phyloP scores from a whole-genome alignment of 2,329 filamentous ascomycete species.

The Myotisia sp. region DNA sequence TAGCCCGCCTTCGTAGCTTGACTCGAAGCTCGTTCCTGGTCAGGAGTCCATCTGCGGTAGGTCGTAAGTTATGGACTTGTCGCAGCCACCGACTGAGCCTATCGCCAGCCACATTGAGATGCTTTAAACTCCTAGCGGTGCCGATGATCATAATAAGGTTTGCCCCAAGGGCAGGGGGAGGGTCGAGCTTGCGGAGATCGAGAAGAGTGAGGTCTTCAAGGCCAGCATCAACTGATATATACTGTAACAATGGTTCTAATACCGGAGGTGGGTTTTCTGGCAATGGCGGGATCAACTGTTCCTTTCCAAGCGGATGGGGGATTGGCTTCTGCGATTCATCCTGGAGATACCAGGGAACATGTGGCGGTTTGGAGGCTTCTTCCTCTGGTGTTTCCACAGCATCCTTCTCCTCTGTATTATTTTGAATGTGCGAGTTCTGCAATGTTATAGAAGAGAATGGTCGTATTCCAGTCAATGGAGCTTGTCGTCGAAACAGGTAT shows the following conservation, averaged over 20 bases:
- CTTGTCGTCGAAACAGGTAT: background rate
- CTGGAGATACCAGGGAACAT: constrained; percentile 74
- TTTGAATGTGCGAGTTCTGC: background rate
- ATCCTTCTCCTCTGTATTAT: background rate
- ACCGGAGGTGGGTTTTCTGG: constrained; percentile 58
- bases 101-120: constrained; percentile 81
- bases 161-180: constrained; percentile 71
- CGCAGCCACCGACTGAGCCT: constrained; percentile 78
- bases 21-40: constrained; percentile 84
- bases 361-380: constrained; percentile 7
- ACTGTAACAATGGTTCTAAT: constrained; percentile 57
- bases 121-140: constrained; percentile 80
- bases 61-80: constrained; percentile 54
- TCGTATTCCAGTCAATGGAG: background rate
- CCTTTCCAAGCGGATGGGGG: constrained; percentile 32
- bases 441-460: background rate
- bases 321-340: constrained; percentile 39
- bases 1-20: constrained; percentile 65
- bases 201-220: constrained; percentile 67
- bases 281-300: constrained; percentile 47
- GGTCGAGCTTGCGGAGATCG: constrained; percentile 72
- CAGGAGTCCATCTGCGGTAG: constrained; percentile 73
- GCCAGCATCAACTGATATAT: constrained; percentile 70
- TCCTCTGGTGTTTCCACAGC: constrained; percentile 5
- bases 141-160: constrained; percentile 87